phyloP scores from a whole-genome alignment of 495 filamentous ascomycete genomes.

The Xylaria telfairii region DNA sequence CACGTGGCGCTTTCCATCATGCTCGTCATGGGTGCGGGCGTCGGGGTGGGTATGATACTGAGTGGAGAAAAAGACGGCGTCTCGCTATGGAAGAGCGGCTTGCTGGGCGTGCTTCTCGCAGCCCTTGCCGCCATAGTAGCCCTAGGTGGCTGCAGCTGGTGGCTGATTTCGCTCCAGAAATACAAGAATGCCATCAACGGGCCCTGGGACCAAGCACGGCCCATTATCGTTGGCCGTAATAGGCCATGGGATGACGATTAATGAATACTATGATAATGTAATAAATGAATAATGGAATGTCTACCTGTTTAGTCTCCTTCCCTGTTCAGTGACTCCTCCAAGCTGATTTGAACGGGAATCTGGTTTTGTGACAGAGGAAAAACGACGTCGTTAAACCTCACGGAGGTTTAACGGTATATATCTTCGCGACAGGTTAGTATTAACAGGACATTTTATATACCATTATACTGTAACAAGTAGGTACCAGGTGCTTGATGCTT shows the following conservation, averaged over 20 bases:
- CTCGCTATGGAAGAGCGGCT: constrained; percentile 72
- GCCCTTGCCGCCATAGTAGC: constrained; percentile 68
- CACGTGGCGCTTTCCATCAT: constrained; percentile 78
- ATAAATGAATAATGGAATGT: neutral
- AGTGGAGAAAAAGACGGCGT: constrained; percentile 42
- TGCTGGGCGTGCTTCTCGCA: constrained; percentile 75
- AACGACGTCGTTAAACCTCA: no score
- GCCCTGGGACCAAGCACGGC: constrained; percentile 95
- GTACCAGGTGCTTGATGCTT: no score
- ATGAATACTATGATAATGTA: constrained; percentile 18
- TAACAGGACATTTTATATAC: no score
- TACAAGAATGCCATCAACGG: constrained; percentile 99
- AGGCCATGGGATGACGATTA: constrained; percentile 57
- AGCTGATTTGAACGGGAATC: neutral
- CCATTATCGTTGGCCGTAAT: constrained; percentile 69
- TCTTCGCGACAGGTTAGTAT: no score
- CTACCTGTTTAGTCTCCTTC: neutral
- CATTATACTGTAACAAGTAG: no score
- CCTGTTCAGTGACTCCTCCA: neutral
- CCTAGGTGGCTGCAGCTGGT: constrained; percentile 97
- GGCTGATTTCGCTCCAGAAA: constrained; percentile 95
- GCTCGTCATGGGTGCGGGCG: constrained; percentile 80
- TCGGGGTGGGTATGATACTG: constrained; percentile 74
- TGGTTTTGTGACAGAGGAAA: no score
- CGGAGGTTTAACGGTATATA: no score